phyloP scores from a whole-genome alignment of 441 rosid species.

The Erodium texanum region DNA sequence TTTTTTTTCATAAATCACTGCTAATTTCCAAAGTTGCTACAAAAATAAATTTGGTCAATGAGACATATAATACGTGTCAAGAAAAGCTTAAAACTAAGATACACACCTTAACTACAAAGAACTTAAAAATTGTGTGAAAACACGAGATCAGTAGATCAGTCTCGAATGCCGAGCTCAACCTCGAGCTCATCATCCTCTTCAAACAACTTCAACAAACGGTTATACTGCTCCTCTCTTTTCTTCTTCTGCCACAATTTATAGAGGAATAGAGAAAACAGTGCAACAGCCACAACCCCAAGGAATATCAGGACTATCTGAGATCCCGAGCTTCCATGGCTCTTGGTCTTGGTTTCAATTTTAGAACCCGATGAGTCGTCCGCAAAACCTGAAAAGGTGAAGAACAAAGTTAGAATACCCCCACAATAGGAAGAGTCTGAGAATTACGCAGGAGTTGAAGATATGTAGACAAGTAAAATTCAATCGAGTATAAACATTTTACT shows the following conservation, averaged over 20 bases:
- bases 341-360: conserved; percentile 32
- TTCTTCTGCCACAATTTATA: conserved; percentile 90
- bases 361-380: conserved; percentile 42
- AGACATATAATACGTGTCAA: neutral
- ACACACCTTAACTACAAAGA: conserved; percentile 23
- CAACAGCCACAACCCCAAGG: conserved; percentile 43
- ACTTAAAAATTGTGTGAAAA: conserved; percentile 12
- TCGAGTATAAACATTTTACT: neutral
- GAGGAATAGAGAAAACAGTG: conserved; percentile 48
- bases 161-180: conserved; percentile 92
- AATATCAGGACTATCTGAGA: conserved; percentile 40
- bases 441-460: neutral
- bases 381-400: conserved; percentile 35
- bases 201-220: conserved; percentile 80
- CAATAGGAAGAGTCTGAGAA: neutral
- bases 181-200: conserved; percentile 99
- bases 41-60: neutral
- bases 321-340: conserved; percentile 36
- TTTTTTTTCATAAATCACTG: neutral
- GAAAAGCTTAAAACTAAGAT: neutral
- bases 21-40: neutral
- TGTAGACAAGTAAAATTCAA: too few relatives aligned
- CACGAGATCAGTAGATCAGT: conserved; percentile 43
- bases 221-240: conserved; percentile 95
- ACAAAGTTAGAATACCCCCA: neutral